phyloP scores from a whole-genome alignment of 768 basidiomycete genomes.

The Candolleomyces aberdarensis region DNA sequence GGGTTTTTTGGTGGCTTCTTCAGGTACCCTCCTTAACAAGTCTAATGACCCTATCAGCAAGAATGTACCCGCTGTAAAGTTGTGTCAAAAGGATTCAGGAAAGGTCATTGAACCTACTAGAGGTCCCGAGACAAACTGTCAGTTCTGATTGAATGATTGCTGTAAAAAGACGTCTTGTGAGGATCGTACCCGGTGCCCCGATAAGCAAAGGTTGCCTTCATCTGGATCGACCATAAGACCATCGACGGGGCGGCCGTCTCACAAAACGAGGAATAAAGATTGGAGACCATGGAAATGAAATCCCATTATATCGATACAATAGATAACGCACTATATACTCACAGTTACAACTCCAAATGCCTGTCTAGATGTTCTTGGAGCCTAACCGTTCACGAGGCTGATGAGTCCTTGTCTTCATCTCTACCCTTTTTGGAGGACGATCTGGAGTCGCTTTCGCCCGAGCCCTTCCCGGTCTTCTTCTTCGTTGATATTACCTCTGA shows the following conservation, averaged over 20 bases:
- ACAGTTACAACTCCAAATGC: neutral
- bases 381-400: neutral
- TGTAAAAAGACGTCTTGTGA: neutral
- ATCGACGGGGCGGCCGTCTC: neutral
- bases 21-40: no score
- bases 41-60: no score
- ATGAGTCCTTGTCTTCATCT: conserved; percentile 4
- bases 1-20: no score
- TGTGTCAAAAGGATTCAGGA: neutral
- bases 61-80: neutral
- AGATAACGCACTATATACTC: neutral
- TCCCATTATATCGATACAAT: neutral
- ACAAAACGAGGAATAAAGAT: neutral
- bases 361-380: neutral
- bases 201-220: neutral
- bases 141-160: neutral
- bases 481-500: conserved; percentile 12
- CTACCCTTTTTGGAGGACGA: conserved; percentile 6
- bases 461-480: conserved; percentile 7
- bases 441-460: conserved; percentile 5
- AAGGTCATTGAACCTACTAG: neutral
- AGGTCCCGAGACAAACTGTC: neutral
- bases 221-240: neutral
- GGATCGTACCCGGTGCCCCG: neutral
- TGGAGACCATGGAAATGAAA: neutral